A percentile compares a stretch with the other conserved stretches of the same genome.
Evolutionary conservation across 2,329 filamentous ascomycete genomes (phyloP).

Genomic region (Allantophomopsis lycopodina): DNA sequence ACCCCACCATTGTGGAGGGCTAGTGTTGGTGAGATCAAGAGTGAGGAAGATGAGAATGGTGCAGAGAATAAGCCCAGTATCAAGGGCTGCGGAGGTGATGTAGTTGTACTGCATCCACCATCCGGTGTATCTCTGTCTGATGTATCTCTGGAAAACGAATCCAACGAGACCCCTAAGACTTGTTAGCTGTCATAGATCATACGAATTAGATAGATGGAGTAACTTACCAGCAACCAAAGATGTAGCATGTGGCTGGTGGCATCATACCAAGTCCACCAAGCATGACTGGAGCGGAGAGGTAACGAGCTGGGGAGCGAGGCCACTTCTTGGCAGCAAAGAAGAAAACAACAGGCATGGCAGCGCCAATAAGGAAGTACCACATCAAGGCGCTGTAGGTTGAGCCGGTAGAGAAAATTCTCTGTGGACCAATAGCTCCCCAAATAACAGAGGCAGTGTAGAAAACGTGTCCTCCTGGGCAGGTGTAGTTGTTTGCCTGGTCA

Average conservation of each 20-base stretch:
- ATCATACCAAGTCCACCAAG: background rate
- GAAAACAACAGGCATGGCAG: slow-evolving; percentile 35
- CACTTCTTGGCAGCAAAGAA: slow-evolving; percentile 39
- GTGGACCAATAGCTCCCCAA: slow-evolving; percentile 52
- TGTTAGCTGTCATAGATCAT: too few relatives aligned
- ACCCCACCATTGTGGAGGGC: slow-evolving; percentile 52
- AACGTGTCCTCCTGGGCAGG: slow-evolving; percentile 41
- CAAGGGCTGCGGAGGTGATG: slow-evolving; percentile 56
- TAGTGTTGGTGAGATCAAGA: slow-evolving; percentile 42
- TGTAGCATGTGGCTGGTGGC: slow-evolving; percentile 49
- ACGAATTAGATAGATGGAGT: too few relatives aligned
- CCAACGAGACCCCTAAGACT: slow-evolving; percentile 54
- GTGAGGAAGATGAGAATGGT: slow-evolving; percentile 60
- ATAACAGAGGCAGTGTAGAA: slow-evolving; percentile 52
- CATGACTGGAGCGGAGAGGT: slow-evolving; percentile 25
- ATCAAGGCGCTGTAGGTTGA: slow-evolving; percentile 48
- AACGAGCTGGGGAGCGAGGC: slow-evolving; percentile 47
- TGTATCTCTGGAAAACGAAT: slow-evolving; percentile 53
- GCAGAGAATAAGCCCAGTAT: slow-evolving; percentile 51
- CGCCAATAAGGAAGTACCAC: slow-evolving; percentile 60
- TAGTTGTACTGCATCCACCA: slow-evolving; percentile 59
- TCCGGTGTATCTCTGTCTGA: slow-evolving; percentile 45
- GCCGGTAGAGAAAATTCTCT: slow-evolving; percentile 47
- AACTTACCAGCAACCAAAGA: slow-evolving; percentile 33
- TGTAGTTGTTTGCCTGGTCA: slow-evolving; percentile 40